Percentiles rank a stretch among this genome's conserved stretches.
These are phyloP conservation scores for Trichothecium sympodiale DNA, from an alignment of 2,329 filamentous ascomycete genomes.

Conservation along the genomic window DNA sequence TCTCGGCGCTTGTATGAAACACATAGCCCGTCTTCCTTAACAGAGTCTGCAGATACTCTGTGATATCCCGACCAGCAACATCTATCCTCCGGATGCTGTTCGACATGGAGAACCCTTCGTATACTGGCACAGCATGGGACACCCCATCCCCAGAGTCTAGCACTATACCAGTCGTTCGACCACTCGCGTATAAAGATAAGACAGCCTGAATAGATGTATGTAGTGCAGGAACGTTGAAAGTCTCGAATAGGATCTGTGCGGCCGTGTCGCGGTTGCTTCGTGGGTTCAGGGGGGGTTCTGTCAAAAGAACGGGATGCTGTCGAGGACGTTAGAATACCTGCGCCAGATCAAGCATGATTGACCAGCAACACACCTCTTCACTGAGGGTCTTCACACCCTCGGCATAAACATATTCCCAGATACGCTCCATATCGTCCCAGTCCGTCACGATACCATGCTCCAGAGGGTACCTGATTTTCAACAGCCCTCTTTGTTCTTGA, in stretches of 20 bases:
- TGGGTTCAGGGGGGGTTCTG: constrained; percentile 91
- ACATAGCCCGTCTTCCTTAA: constrained; percentile 87
- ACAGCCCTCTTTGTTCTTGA: constrained; percentile 78
- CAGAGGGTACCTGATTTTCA: constrained; percentile 92
- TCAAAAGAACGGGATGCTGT: constrained; percentile 88
- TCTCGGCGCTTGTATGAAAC: constrained; percentile 96
- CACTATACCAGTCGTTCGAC: constrained; percentile 90
- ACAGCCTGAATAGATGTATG: constrained; percentile 97
- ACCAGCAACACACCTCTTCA: constrained; percentile 59
- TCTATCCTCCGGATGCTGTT: constrained; percentile 94
- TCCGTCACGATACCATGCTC: constrained; percentile 98
- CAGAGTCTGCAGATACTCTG: constrained; percentile 84
- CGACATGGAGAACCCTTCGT: constrained; percentile 93
- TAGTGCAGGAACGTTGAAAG: constrained; percentile 92
- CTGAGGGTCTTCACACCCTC: constrained; percentile 93
- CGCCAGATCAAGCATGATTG: not conserved
- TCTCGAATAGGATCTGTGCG: constrained; percentile 96
- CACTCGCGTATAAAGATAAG: constrained; percentile 88
- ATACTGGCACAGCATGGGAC: constrained; percentile 93
- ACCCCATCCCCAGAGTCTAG: constrained; percentile 93
- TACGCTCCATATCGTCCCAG: constrained; percentile 99
- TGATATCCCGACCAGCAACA: constrained; percentile 90
- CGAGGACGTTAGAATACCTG: constrained; percentile 8
- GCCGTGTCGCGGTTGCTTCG: constrained; percentile 92
- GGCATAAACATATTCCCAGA: constrained; percentile 96